phyloP scores from a whole-genome alignment of 139 green algal genomes.

The Chlamydomonas schloesseri region DNA sequence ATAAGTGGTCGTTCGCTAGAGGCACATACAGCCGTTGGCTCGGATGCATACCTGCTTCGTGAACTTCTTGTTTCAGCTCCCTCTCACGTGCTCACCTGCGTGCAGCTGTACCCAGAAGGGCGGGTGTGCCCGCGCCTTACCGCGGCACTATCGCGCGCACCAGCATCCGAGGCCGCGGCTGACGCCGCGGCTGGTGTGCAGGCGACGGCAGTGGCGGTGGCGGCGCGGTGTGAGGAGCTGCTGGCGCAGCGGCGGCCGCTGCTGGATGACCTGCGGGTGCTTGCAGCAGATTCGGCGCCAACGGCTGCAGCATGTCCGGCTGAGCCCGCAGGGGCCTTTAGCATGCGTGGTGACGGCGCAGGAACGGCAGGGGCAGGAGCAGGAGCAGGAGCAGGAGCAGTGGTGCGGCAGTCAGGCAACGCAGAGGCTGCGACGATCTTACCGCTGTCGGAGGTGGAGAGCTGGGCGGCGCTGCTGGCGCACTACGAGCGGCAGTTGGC shows the following conservation, averaged over 20 bases:
- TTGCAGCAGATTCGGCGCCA: too few species aligned
- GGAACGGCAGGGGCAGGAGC: neutral
- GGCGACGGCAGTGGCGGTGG: neutral
- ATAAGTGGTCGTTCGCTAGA: too few species aligned
- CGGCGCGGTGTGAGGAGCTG: too few species aligned
- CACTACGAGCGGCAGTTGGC: neutral
- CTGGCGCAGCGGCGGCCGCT: too few species aligned
- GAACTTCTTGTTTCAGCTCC: too few species aligned
- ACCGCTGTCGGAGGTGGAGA: neutral
- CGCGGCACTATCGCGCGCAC: neutral
- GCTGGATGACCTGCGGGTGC: too few species aligned
- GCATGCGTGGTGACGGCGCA: too few species aligned
- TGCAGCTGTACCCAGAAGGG: neutral
- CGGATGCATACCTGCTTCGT: too few species aligned
- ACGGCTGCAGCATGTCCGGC: too few species aligned
- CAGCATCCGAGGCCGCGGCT: neutral
- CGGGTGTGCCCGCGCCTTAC: slow-evolving; percentile 4
- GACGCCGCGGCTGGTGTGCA: neutral
- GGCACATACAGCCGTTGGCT: too few species aligned
- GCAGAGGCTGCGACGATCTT: neutral
- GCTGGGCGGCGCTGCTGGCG: neutral
- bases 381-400: neutral
- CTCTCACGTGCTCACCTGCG: neutral
- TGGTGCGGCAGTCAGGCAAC: too few species aligned
- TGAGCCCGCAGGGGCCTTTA: too few species aligned